phyloP scores from a whole-genome alignment of 768 basidiomycete species.

The Postia placenta region DNA sequence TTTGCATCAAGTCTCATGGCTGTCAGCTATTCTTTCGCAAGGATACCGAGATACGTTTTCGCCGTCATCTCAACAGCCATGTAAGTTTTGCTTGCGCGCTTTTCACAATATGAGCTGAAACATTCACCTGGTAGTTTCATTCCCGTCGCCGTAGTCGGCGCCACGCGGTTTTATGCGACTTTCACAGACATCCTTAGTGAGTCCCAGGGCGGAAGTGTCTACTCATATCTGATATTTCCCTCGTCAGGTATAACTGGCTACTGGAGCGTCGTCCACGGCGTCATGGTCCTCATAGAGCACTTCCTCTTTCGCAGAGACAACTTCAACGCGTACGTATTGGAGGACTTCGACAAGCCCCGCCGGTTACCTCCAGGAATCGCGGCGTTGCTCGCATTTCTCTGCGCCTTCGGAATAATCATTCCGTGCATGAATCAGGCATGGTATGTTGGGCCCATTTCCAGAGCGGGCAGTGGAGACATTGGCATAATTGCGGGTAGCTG shows the following conservation, averaged over 20 bases:
- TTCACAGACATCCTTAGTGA: conserved; percentile 36
- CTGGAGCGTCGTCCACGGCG: conserved; percentile 32
- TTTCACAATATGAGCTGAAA: too few species aligned
- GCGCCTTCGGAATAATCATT: conserved; percentile 33
- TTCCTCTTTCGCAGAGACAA: conserved; percentile 33
- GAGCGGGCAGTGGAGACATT: conserved; percentile 39
- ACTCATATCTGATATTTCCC: neutral
- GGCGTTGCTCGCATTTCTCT: conserved; percentile 34
- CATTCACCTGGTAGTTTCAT: conserved; percentile 34
- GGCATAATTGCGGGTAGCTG: conserved; percentile 37
- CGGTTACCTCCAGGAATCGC: conserved; percentile 36
- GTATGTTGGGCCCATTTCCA: conserved; percentile 45
- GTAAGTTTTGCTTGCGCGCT: conserved; percentile 22
- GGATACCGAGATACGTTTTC: conserved; percentile 41
- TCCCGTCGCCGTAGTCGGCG: conserved; percentile 42
- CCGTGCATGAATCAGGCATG: conserved; percentile 48
- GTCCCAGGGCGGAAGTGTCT: conserved; percentile 1
- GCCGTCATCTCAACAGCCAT: conserved; percentile 39
- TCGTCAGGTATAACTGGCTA: conserved; percentile 38
- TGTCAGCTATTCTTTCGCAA: conserved; percentile 24
- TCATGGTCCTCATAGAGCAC: conserved; percentile 38
- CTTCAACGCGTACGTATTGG: conserved; percentile 31
- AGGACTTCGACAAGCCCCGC: conserved; percentile 29
- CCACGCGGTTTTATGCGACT: conserved; percentile 37
- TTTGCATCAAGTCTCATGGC: conserved; percentile 42